Conservation (phyloP, 208 protist species). For the Leishmania tarentolae region DNA sequence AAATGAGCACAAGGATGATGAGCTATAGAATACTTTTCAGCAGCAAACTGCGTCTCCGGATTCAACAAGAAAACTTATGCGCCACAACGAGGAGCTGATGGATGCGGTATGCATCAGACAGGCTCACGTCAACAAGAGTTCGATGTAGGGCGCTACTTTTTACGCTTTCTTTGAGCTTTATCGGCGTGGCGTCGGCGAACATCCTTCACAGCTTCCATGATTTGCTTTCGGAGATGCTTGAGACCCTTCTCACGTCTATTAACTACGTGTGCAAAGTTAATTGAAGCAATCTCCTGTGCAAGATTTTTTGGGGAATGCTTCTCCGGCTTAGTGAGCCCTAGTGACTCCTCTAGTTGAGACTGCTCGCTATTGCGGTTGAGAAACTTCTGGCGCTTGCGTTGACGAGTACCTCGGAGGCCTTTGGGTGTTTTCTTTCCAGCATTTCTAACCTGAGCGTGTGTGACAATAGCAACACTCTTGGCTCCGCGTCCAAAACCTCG, state of each 20-base stretch:
- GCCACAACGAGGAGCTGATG: background rate
- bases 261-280: slow-evolving; percentile 75
- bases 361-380: slow-evolving; percentile 57
- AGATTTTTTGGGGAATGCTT: slow-evolving; percentile 56
- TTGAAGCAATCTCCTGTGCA: slow-evolving; percentile 74
- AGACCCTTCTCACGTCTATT: slow-evolving; percentile 82
- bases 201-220: slow-evolving; percentile 72
- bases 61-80: background rate
- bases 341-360: slow-evolving; percentile 62
- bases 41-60: background rate
- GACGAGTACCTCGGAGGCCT: slow-evolving; percentile 65
- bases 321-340: slow-evolving; percentile 45
- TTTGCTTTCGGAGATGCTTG: slow-evolving; percentile 72
- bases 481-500: slow-evolving; percentile 87
- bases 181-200: slow-evolving; percentile 53
- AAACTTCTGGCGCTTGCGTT: slow-evolving; percentile 63
- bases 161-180: slow-evolving; percentile 39
- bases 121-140: background rate
- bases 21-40: background rate
- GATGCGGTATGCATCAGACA: background rate
- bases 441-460: slow-evolving; percentile 66
- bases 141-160: slow-evolving; percentile 1
- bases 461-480: slow-evolving; percentile 84
- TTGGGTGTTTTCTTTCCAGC: slow-evolving; percentile 80
- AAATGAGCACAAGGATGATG: background rate